Conservation (phyloP, 169 alveolate genomes). For the Plasmodium vivax region DNA sequence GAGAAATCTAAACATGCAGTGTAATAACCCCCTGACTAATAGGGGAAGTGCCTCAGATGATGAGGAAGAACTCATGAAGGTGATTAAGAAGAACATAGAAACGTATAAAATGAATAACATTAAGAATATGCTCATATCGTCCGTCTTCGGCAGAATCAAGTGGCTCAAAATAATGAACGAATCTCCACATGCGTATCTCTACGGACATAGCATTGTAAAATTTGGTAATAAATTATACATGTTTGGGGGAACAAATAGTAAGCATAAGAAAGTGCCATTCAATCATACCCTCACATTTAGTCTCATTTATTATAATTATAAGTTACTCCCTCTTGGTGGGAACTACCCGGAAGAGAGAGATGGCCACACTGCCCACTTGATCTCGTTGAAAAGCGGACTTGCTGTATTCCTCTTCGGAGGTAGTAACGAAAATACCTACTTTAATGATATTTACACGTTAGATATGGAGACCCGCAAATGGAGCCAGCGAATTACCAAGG, state of each 20-base stretch:
- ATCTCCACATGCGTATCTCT: constrained; percentile 69
- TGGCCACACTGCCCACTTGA: constrained; percentile 88
- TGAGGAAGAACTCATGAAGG: constrained; percentile 71
- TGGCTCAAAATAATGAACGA: constrained; percentile 75
- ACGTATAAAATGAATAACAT: constrained; percentile 64
- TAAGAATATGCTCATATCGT: constrained; percentile 63
- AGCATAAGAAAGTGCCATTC: constrained; percentile 83
- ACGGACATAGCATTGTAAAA: constrained; percentile 88
- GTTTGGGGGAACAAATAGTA: constrained; percentile 89
- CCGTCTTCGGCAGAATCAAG: constrained; percentile 69
- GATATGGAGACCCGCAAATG: constrained; percentile 88
- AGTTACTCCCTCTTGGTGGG: constrained; percentile 85
- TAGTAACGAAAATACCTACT: constrained; percentile 83
- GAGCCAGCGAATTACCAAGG: constrained; percentile 76
- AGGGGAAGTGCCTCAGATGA: constrained; percentile 25
- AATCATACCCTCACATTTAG: constrained; percentile 85
- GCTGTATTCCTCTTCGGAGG: constrained; percentile 89
- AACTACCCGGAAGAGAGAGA: constrained; percentile 88
- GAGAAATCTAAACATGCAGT: constrained; percentile 24
- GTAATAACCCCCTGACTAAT: background rate
- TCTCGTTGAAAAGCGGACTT: constrained; percentile 81
- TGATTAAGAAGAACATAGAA: constrained; percentile 64
- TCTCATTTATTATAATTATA: constrained; percentile 86
- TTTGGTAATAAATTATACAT: constrained; percentile 88
- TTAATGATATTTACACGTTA: constrained; percentile 86